Evolutionary conservation across 495 filamentous ascomycete species (phyloP), one percentile per base, ranked within the genome.

Genomic region (Neurospora sp.): DNA sequence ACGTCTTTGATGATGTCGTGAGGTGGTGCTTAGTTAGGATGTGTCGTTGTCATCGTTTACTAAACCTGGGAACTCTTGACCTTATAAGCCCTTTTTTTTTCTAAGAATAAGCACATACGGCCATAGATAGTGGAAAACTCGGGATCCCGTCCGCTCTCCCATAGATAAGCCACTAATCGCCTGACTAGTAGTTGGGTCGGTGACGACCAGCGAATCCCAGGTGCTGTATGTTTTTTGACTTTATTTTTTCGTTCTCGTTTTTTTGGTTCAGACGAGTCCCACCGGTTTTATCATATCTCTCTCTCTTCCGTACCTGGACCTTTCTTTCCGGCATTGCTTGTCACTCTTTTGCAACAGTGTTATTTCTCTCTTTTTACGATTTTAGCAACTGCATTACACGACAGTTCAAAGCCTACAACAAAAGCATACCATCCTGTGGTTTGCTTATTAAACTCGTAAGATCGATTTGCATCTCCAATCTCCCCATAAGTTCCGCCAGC

Each of bases 81-180:
- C 1, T 38, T 38, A 38, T 38, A 38, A 38, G 37, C 37, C 0
- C 37, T 38, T 38, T 6, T 8, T 38, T 38, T 35, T 2, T 0
- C n/a, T 5, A 35, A 35, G 0, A 35, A 2, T 7, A 38, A 38
- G 7, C 37, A 38, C 37, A 38, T 38, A 38, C 37, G 84, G 81
- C 82, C 83, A 84, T 78, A 85, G 74, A 76, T 78, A 77, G 42
- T 78, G 75, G 84, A 84, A 74, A 80, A 81, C 77, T 81, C 82
- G 84, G 84, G 80, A 83, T 83, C 84, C 85, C 84, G 84, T 86
- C 82, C 83, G 85, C 83, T 86, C 84, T 83, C 81, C 83, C 84
- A 80, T 84, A 80, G 79, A 78, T 76, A 41, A 41, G 40, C 39
- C 39, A 39, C 39, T 39, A 39, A 46, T 20, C 23, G 78, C 78